phyloP scores from a whole-genome alignment of 345 rosid species.

The Jatropha curcas region DNA sequence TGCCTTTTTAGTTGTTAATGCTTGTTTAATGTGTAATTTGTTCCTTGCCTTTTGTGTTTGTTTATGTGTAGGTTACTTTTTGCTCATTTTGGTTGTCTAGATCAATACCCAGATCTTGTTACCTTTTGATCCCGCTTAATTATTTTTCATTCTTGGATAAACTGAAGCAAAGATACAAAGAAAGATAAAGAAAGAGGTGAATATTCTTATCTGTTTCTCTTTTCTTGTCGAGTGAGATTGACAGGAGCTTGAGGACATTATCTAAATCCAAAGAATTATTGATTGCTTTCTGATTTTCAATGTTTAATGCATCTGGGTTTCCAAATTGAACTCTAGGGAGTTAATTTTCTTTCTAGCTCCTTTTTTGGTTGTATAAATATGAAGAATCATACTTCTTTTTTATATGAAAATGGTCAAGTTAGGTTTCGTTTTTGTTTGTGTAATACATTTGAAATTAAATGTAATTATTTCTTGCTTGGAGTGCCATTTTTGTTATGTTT shows the following conservation, averaged over 20 bases:
- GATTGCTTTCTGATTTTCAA: constrained; percentile 12
- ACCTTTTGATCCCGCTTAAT: constrained; percentile 32
- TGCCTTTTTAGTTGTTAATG: not conserved
- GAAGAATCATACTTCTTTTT: not conserved
- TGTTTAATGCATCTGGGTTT: constrained; percentile 22
- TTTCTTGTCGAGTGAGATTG: constrained; percentile 10
- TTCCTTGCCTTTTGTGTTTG: constrained; percentile 14
- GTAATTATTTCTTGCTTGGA: not conserved
- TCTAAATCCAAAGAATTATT: constrained; percentile 5
- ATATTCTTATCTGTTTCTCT: constrained; percentile 16
- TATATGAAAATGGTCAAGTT: not conserved
- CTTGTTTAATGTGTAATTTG: not conserved
- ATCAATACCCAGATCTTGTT: constrained; percentile 45
- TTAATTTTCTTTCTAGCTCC: not conserved
- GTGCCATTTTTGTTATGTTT: not conserved
- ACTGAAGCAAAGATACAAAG: constrained; percentile 9
- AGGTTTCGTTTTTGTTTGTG: not conserved
- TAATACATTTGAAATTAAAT: constrained; percentile 5
- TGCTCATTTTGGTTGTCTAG: constrained; percentile 27
- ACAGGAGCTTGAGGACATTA: constrained; percentile 9
- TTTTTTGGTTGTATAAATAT: not conserved
- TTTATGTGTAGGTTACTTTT: constrained; percentile 23
- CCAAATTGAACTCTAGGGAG: constrained; percentile 10
- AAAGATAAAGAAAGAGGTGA: constrained; percentile 21
- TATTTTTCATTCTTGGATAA: constrained; percentile 22